Percentiles rank a stretch among this genome's conserved stretches.
Evolutionary conservation across 108 stramenopile species (phyloP).

Genomic region (Conticribra weissflogii): DNA sequence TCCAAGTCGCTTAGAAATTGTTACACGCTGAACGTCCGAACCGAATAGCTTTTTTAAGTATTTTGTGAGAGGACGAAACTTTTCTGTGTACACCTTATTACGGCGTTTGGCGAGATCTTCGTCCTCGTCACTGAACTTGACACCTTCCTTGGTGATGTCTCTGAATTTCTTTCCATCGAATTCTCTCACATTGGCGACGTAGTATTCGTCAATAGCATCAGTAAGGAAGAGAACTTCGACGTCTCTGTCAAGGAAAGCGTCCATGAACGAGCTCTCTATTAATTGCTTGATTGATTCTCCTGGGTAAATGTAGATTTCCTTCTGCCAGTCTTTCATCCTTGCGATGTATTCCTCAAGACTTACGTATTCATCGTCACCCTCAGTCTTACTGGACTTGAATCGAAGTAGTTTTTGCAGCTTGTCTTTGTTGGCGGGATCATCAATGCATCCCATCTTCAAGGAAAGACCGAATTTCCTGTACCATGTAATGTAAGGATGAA

Average conservation of each 20-base stretch:
- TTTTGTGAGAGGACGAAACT: slow-evolving; percentile 95
- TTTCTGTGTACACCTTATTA: slow-evolving; percentile 93
- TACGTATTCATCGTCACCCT: slow-evolving; percentile 70
- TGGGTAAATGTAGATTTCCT: slow-evolving; percentile 95
- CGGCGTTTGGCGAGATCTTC: slow-evolving; percentile 91
- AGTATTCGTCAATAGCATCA: slow-evolving; percentile 98
- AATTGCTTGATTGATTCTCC: slow-evolving; percentile 87
- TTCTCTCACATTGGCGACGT: slow-evolving; percentile 69
- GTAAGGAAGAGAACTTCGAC: slow-evolving; percentile 96
- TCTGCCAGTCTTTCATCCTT: slow-evolving; percentile 98
- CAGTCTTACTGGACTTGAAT: slow-evolving; percentile 88
- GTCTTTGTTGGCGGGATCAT: slow-evolving; percentile 93
- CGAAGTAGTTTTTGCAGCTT: slow-evolving; percentile 95
- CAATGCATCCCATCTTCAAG: slow-evolving; percentile 97
- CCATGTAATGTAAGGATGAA: slow-evolving; percentile 90
- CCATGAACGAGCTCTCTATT: slow-evolving; percentile 92
- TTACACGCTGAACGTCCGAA: slow-evolving; percentile 85
- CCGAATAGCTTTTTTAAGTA: slow-evolving; percentile 94
- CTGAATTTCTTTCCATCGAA: slow-evolving; percentile 92
- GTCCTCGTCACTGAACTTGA: slow-evolving; percentile 98
- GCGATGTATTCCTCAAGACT: slow-evolving; percentile 92
- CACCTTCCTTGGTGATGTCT: slow-evolving; percentile 92
- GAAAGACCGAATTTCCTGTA: slow-evolving; percentile 93
- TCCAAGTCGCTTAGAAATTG: slow-evolving; percentile 91
- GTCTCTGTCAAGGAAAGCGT: slow-evolving; percentile 88